Evolutionary conservation across 805 yeast species (phyloP).

Genomic region (Yarrowia deformans): DNA sequence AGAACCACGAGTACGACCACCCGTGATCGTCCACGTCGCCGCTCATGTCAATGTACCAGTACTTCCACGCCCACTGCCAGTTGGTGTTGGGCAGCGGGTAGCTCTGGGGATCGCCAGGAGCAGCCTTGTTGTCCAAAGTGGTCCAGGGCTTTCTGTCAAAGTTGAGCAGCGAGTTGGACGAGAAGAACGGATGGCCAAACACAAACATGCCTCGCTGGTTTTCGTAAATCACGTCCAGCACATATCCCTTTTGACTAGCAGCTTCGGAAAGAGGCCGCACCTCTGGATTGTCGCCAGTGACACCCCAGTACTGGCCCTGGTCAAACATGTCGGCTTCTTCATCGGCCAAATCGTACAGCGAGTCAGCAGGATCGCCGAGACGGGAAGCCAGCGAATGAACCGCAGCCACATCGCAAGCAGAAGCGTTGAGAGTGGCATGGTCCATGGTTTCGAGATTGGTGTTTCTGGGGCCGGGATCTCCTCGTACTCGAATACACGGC

Average conservation of each 20-base stretch:
- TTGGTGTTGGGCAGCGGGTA: conserved; percentile 61
- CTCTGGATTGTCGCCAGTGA: conserved; percentile 11
- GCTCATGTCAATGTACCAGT: conserved; percentile 77
- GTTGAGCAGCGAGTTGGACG: conserved; percentile 50
- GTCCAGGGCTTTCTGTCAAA: conserved; percentile 53
- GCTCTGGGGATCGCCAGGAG: conserved; percentile 45
- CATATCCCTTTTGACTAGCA: conserved; percentile 37
- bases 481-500: conserved; percentile 17
- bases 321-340: conserved; percentile 32
- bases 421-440: conserved; percentile 10
- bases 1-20: conserved; percentile 72
- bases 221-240: conserved; percentile 51
- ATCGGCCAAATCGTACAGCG: conserved; percentile 4
- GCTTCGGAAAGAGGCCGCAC: conserved; percentile 13
- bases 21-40: conserved; percentile 82
- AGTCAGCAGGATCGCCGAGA: background rate
- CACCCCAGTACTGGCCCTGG: conserved; percentile 27
- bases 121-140: conserved; percentile 35
- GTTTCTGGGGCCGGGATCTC: conserved; percentile 17
- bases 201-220: conserved; percentile 54
- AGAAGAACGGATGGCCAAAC: conserved; percentile 52
- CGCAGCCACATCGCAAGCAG: conserved; percentile 5
- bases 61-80: conserved; percentile 74
- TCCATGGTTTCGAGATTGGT: conserved; percentile 25
- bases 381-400: conserved; percentile 13